Conservation (phyloP, 164 flowering plant species). For the Annona squamosa region DNA sequence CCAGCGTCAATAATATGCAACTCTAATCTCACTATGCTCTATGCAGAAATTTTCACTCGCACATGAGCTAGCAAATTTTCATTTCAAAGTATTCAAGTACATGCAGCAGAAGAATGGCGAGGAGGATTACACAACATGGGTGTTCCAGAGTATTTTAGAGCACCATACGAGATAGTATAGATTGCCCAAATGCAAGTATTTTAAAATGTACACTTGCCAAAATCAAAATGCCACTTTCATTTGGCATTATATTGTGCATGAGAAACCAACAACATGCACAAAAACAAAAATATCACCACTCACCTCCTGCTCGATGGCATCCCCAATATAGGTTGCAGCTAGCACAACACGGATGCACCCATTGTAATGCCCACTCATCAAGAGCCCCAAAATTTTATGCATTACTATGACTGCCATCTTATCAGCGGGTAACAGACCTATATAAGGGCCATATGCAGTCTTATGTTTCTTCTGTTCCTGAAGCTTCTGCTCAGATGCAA, state of each 20-base stretch:
- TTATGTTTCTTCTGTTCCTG: conserved; percentile 41
- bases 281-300: conserved; percentile 6
- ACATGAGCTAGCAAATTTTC: not conserved
- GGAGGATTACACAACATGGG: not conserved
- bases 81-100: not conserved
- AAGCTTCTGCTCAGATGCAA: conserved; percentile 52
- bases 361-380: conserved; percentile 53
- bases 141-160: not conserved
- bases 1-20: not conserved
- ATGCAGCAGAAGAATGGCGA: not conserved
- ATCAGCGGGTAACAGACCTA: conserved; percentile 69
- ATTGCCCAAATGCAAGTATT: not conserved
- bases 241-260: not conserved
- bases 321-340: conserved; percentile 73
- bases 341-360: conserved; percentile 64
- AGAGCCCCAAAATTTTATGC: conserved; percentile 86
- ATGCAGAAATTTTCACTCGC: not conserved
- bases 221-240: not conserved
- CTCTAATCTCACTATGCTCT: not conserved
- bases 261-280: not conserved
- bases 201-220: not conserved
- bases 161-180: not conserved
- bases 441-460: conserved; percentile 55
- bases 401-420: conserved; percentile 92
- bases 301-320: conserved; percentile 87